These are phyloP conservation scores for Papiliotrema nemorosa DNA, from an alignment of 1,284 basidiomycete genomes.

Conservation along the genomic window DNA sequence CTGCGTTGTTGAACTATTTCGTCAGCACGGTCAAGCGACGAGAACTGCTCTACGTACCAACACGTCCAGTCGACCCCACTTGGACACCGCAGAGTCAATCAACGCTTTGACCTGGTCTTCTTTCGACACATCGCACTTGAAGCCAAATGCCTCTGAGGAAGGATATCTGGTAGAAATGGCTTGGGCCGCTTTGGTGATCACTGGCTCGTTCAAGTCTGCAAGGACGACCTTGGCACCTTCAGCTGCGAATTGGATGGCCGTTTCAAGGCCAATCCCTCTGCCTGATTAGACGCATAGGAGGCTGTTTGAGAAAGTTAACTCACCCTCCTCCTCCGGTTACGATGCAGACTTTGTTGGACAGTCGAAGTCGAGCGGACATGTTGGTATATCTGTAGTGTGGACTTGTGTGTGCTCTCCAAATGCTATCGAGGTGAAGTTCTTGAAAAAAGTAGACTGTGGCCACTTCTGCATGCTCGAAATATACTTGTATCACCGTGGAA, in stretches of 20 bases:
- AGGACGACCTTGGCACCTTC: constrained; percentile 86
- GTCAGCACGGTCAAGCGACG: not conserved
- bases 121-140: constrained; percentile 82
- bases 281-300: not conserved
- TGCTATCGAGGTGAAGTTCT: not conserved
- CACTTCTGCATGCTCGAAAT: too few species aligned
- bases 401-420: not conserved
- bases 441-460: too few species aligned
- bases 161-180: constrained; percentile 66
- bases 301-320: constrained; percentile 14
- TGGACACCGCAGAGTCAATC: constrained; percentile 72
- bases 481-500: too few species aligned
- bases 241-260: constrained; percentile 82
- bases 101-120: constrained; percentile 78
- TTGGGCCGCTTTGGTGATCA: constrained; percentile 65
- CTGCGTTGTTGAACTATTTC: constrained; percentile 77
- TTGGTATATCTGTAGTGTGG: not conserved
- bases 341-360: constrained; percentile 33
- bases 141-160: constrained; percentile 63
- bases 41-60: constrained; percentile 65
- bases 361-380: not conserved
- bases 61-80: constrained; percentile 85
- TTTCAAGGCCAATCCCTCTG: constrained; percentile 85
- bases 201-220: constrained; percentile 77
- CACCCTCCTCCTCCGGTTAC: constrained; percentile 51